A percentile compares a stretch with the other conserved stretches of the same genome.
phyloP scores from a whole-genome alignment of 768 basidiomycete species.

The Serendipita vermifera region DNA sequence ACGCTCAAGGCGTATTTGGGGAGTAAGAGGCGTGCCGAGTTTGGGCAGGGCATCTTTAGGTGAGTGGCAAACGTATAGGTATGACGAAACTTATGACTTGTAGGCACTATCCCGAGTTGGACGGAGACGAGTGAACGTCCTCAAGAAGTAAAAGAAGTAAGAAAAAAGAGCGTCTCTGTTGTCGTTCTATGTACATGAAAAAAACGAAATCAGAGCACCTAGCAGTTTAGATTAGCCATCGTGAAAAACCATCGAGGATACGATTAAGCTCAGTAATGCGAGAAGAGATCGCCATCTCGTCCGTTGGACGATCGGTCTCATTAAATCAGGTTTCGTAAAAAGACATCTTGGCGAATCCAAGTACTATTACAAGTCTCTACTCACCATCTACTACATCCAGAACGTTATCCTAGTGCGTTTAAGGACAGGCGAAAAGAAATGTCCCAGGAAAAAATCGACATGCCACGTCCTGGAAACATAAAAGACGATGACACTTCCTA shows the following conservation, averaged over 20 bases:
- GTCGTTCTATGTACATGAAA: neutral
- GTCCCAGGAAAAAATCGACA: conserved; percentile 9
- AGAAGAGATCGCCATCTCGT: conserved; percentile 1
- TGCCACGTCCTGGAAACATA: conserved; percentile 3
- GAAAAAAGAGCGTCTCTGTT: no score
- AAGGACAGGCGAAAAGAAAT: neutral
- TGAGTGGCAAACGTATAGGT: neutral
- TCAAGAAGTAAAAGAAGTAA: no score
- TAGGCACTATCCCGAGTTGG: conserved; percentile 28
- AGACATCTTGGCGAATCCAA: neutral
- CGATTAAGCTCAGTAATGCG: conserved; percentile 7
- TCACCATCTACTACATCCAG: neutral
- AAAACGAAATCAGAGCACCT: neutral
- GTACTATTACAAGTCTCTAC: neutral
- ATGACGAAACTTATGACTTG: neutral
- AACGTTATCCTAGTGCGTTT: neutral
- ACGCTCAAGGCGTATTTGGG: conserved; percentile 26
- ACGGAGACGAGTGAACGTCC: conserved; percentile 21
- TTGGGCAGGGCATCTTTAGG: conserved; percentile 26
- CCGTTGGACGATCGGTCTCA: conserved; percentile 7
- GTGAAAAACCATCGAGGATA: no score
- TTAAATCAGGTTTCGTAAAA: conserved; percentile 7
- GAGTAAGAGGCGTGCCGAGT: conserved; percentile 24
- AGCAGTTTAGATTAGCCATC: neutral
- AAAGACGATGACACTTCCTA: conserved; percentile 9